A percentile compares a stretch with the other conserved stretches of the same genome.
phyloP scores from a whole-genome alignment of 805 yeast genomes.

The Maudiozyma turicensis region DNA sequence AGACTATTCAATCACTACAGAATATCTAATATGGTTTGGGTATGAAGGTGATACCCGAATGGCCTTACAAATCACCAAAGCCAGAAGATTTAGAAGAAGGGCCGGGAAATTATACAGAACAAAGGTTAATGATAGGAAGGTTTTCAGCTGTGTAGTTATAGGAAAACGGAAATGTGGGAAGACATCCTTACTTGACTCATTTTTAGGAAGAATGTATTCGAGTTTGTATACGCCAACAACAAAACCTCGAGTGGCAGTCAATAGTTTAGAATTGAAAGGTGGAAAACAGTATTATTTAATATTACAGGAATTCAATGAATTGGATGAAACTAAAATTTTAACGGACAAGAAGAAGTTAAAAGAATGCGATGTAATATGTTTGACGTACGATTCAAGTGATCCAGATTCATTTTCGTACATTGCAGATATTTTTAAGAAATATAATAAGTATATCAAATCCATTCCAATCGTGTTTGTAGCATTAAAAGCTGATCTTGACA shows the following conservation, averaged over 20 bases:
- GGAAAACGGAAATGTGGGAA: constrained; percentile 88
- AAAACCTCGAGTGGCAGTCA: constrained; percentile 72
- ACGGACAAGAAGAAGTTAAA: constrained; percentile 61
- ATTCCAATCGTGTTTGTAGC: constrained; percentile 87
- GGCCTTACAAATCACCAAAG: constrained; percentile 74
- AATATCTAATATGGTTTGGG: constrained; percentile 84
- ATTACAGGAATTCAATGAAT: constrained; percentile 80
- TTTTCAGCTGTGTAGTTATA: constrained; percentile 78
- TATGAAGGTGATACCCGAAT: constrained; percentile 46
- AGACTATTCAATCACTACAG: constrained; percentile 74
- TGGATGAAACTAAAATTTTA: constrained; percentile 63
- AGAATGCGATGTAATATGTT: constrained; percentile 85
- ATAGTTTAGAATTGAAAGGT: constrained; percentile 86
- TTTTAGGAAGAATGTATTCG: constrained; percentile 62
- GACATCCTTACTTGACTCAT: constrained; percentile 72
- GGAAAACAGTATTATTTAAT: constrained; percentile 93
- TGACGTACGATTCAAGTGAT: constrained; percentile 88
- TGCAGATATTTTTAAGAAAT: constrained; percentile 54
- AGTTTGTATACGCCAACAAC: constrained; percentile 74
- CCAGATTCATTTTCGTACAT: constrained; percentile 87
- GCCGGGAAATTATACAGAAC: constrained; percentile 60
- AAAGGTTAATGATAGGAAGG: constrained; percentile 71
- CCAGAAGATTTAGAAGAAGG: constrained; percentile 59
- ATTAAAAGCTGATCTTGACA: constrained; percentile 86
- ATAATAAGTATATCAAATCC: constrained; percentile 43